Evolutionary conservation across 148 eudicot species (phyloP).

Genomic region (Vaccinium myrtillus): DNA sequence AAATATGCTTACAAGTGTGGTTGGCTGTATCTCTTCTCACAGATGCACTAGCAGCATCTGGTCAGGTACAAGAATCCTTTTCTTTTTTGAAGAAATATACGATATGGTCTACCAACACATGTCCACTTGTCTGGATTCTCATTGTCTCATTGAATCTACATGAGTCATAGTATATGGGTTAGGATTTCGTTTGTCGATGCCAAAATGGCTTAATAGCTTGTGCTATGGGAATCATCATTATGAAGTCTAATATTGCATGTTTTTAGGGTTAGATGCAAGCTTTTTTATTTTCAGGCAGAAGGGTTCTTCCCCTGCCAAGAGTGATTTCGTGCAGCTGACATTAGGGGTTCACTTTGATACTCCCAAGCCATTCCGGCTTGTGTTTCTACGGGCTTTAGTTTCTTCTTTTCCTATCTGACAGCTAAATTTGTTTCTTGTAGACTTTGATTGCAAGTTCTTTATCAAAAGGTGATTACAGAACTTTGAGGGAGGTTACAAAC

Average conservation of each 20-base stretch:
- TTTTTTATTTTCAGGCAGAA: background rate
- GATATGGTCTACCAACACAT: background rate
- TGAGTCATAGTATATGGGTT: slow-evolving; percentile 7
- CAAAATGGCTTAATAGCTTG: background rate
- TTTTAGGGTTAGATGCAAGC: background rate
- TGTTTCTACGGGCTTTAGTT: background rate
- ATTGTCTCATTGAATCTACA: background rate
- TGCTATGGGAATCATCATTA: background rate
- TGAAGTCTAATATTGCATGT: background rate
- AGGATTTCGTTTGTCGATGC: background rate
- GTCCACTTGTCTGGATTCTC: background rate
- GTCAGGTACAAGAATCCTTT: slow-evolving; percentile 55
- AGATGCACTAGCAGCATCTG: slow-evolving; percentile 86
- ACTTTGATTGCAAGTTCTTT: slow-evolving; percentile 75
- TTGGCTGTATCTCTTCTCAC: slow-evolving; percentile 76
- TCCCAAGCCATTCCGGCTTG: background rate
- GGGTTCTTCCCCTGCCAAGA: background rate
- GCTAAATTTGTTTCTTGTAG: slow-evolving; percentile 34
- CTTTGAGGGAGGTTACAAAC: slow-evolving; percentile 61
- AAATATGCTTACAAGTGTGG: slow-evolving; percentile 80
- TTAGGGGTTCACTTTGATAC: background rate
- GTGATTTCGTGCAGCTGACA: background rate
- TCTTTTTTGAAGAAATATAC: background rate
- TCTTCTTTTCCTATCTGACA: slow-evolving; percentile 2
- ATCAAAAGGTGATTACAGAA: slow-evolving; percentile 63